A percentile compares a stretch with the other conserved stretches of the same genome.
phyloP scores from a whole-genome alignment of 257 asterid genomes.

The Solanum peruvianum region DNA sequence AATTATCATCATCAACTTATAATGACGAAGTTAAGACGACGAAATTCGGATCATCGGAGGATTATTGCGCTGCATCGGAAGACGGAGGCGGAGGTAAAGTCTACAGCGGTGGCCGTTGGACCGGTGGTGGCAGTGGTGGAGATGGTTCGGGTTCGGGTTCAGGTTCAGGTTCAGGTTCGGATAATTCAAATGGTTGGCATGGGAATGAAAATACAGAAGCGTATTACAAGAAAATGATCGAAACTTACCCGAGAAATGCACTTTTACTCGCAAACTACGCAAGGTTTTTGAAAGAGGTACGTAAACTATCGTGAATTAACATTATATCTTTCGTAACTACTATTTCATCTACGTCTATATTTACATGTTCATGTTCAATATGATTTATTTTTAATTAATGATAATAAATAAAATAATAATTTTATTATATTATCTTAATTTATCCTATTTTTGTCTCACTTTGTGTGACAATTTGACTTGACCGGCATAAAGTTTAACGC shows the following conservation, averaged over 20 bases:
- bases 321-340: neutral
- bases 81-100: slow-evolving; percentile 19
- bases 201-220: slow-evolving; percentile 43
- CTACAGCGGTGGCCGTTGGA: neutral
- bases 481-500: no score
- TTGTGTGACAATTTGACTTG: neutral
- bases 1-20: neutral
- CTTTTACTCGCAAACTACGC: slow-evolving; percentile 73
- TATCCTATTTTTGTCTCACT: no score
- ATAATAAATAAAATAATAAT: neutral
- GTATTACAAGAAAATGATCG: slow-evolving; percentile 62
- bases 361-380: no score
- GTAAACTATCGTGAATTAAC: neutral
- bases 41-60: neutral
- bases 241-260: slow-evolving; percentile 58
- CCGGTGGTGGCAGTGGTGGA: slow-evolving; percentile 11
- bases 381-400: no score
- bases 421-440: neutral
- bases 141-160: slow-evolving; percentile 28
- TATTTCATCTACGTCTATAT: neutral
- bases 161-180: slow-evolving; percentile 19
- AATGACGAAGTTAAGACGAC: neutral
- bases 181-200: slow-evolving; percentile 39
- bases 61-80: neutral
- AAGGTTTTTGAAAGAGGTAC: slow-evolving; percentile 65